phyloP scores from a whole-genome alignment of 495 filamentous ascomycete genomes.

The Aspergillus coremiiformis region DNA sequence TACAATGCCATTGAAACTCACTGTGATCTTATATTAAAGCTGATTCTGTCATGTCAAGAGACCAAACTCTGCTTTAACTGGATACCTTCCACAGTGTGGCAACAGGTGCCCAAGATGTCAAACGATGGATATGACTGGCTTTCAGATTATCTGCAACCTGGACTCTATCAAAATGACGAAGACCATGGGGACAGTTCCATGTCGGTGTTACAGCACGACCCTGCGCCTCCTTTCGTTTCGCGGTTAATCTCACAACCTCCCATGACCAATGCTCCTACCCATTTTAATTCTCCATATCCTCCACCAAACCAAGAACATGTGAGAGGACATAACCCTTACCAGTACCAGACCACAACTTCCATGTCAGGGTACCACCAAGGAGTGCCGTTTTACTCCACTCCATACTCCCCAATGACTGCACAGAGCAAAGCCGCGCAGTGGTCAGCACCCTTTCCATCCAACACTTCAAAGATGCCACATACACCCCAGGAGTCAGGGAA shows the following conservation, averaged over 20 bases:
- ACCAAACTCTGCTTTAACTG: neutral
- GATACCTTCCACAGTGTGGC: neutral
- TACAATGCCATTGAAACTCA: neutral
- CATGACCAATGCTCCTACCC: neutral
- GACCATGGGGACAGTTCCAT: neutral
- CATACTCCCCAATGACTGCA: neutral
- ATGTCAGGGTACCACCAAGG: neutral
- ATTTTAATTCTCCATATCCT: neutral
- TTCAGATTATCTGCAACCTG: constrained; percentile 4
- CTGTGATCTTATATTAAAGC: neutral
- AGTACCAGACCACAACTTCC: neutral
- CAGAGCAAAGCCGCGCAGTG: too few species aligned
- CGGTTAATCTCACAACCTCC: neutral
- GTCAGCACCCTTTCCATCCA: too few species aligned
- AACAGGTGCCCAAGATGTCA: constrained; percentile 7
- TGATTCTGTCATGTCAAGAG: neutral
- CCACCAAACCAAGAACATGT: neutral
- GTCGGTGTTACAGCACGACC: neutral
- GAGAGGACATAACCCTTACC: neutral
- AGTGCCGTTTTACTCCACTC: neutral
- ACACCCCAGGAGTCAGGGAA: neutral
- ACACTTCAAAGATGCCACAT: neutral
- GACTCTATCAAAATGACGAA: neutral
- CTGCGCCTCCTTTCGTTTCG: neutral
- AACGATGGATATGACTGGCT: constrained; percentile 12